Evolutionary conservation across 495 filamentous ascomycete genomes (phyloP), one percentile per base, ranked within the genome.

Genomic region (Talaromyces nanjingensis): DNA sequence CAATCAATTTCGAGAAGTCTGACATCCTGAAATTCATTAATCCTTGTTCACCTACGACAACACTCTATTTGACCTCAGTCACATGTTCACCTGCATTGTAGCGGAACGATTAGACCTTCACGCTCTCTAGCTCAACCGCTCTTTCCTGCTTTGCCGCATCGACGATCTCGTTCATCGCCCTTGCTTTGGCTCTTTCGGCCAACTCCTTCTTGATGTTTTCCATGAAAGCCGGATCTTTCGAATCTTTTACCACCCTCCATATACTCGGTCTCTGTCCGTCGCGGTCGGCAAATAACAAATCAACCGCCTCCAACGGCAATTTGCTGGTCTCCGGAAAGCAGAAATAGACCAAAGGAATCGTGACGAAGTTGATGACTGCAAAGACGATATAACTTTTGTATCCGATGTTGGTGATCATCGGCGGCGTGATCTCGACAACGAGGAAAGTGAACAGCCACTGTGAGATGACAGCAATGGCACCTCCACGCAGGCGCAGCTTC

Each of bases 311-410:
- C 2, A 84, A 73, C 6, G 72, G 74, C 18, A 81, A 78, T 6
- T 73, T 76, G n/a, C 77, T 75, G 2, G 86, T 87, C 71, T 88
- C 86, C 4, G 84, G 86, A 67, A 82, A 86, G 45, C 77, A 65
- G 60, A 86, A 79, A 67, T 84, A 88, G 20, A 87, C 77, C 22
- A 84, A 71, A 0, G 83, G 83, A 0, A 87, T 74, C 70, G 88
- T 87, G 25, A 76, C 64, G 27, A 74, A 75, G 68, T 87, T 87
- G 70, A 86, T 82, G 9, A 80, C 76, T 6, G 70, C 69, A 42
- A 71, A 88, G 52, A 86, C 78, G 62, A 87, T 42, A 42, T 60
- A 60, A 6, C 57, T 60, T 60, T 60, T 60, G 57, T 37, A 60
- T 12, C 31, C 57, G 9, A 86, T 71, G 34, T 69, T 77, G 20